A percentile compares a stretch with the other conserved stretches of the same genome.
These are phyloP conservation scores for Cryptosporidium baileyi DNA, from an alignment of 169 alveolate genomes.

Conservation along the genomic window DNA sequence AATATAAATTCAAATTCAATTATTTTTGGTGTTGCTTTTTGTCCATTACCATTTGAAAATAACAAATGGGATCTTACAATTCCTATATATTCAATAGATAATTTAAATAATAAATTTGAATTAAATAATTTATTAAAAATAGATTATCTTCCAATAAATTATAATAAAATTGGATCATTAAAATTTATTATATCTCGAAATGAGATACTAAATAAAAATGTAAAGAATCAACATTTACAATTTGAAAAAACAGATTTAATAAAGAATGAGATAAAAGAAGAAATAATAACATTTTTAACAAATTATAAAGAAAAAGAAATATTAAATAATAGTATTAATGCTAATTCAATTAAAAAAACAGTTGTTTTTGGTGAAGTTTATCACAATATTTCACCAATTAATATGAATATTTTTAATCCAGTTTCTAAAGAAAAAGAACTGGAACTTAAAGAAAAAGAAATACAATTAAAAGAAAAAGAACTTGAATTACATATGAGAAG, in stretches of 20 bases:
- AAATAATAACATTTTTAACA: neutral
- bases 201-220: neutral
- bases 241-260: neutral
- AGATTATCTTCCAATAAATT: neutral
- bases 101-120: neutral
- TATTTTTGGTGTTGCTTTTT: slow-evolving; percentile 28
- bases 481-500: slow-evolving; percentile 13
- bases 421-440: slow-evolving; percentile 7
- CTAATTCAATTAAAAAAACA: neutral
- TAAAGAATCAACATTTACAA: neutral
- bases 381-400: neutral
- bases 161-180: slow-evolving; percentile 17
- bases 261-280: neutral
- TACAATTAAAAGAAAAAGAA: slow-evolving; percentile 25
- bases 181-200: slow-evolving; percentile 15
- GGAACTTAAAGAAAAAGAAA: slow-evolving; percentile 29
- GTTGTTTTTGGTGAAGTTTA: slow-evolving; percentile 31
- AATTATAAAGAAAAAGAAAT: neutral
- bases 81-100: slow-evolving; percentile 11
- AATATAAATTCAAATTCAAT: neutral
- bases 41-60: slow-evolving; percentile 37
- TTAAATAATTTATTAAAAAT: neutral
- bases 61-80: slow-evolving; percentile 25
- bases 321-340: neutral
- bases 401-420: neutral